A percentile compares a stretch with the other conserved stretches of the same genome.
Evolutionary conservation across 2,329 filamentous ascomycete species (phyloP).

Genomic region (Fusarium siculi): DNA sequence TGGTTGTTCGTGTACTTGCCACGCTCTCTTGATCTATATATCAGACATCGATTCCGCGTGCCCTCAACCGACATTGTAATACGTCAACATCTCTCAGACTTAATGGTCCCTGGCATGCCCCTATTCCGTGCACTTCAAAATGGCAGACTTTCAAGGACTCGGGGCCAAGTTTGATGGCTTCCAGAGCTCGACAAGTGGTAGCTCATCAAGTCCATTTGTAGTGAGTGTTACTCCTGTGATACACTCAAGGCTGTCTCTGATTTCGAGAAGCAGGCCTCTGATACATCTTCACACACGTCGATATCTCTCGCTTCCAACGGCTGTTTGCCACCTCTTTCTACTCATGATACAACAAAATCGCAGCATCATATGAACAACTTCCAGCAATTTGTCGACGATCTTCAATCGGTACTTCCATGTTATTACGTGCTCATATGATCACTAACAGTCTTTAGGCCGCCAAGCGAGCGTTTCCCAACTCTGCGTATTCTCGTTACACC

Average conservation of each 20-base stretch:
- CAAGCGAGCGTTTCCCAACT: conserved; percentile 42
- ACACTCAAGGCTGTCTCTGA: conserved; percentile 16
- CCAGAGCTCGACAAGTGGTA: conserved; percentile 40
- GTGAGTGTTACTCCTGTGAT: conserved; percentile 12
- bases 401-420: conserved; percentile 28
- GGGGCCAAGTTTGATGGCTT: conserved; percentile 41
- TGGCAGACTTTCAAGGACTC: conserved; percentile 38
- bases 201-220: conserved; percentile 40
- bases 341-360: conserved; percentile 43
- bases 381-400: conserved; percentile 36
- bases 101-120: not conserved
- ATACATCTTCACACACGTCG: conserved; percentile 41
- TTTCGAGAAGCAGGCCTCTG: conserved; percentile 37
- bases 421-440: not conserved
- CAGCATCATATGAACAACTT: conserved; percentile 42
- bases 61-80: not conserved
- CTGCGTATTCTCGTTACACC: conserved; percentile 41
- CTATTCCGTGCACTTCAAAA: not conserved
- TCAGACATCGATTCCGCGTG: not conserved
- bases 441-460: conserved; percentile 34
- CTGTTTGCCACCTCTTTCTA: conserved; percentile 36
- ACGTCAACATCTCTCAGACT: not conserved
- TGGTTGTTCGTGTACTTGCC: not conserved
- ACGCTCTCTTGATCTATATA: conserved; percentile 19
- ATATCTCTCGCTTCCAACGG: conserved; percentile 38